phyloP scores from a whole-genome alignment of 192 early-diverging fungal species.

The Podila minutissima region DNA sequence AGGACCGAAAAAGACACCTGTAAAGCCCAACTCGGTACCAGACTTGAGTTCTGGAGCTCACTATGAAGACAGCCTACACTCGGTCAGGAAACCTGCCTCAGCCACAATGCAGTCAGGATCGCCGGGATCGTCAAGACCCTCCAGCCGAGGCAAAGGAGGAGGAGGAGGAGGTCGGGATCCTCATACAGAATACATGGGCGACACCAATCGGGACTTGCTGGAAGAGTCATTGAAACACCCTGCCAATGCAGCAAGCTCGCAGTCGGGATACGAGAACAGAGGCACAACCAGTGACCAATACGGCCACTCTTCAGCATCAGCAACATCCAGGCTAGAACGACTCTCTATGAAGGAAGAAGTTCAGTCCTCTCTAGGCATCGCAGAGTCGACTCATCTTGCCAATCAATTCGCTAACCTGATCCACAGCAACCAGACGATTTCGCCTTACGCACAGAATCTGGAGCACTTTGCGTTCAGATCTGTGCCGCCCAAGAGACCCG shows the following conservation, averaged over 20 bases:
- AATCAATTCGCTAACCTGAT: conserved; percentile 89
- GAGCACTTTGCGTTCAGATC: conserved; percentile 86
- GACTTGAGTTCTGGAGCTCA: conserved; percentile 17
- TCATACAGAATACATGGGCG: conserved; percentile 35
- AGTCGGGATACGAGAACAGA: neutral
- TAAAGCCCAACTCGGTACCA: conserved; percentile 28
- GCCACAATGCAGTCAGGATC: conserved; percentile 49
- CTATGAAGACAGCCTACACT: conserved; percentile 22
- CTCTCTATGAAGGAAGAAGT: conserved; percentile 15
- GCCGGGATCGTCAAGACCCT: conserved; percentile 34
- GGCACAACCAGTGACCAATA: conserved; percentile 7
- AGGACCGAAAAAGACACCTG: conserved; percentile 24
- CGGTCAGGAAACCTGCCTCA: conserved; percentile 36
- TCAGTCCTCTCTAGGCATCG: conserved; percentile 16
- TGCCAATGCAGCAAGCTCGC: neutral
- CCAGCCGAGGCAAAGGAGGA: neutral
- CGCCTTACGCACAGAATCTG: conserved; percentile 81
- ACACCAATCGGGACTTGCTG: conserved; percentile 26
- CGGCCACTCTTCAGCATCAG: neutral
- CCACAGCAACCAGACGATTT: conserved; percentile 87
- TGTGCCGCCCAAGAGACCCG: conserved; percentile 49
- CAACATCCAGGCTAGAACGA: conserved; percentile 10
- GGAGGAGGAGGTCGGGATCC: conserved; percentile 29
- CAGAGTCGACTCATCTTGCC: conserved; percentile 76
- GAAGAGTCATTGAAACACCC: conserved; percentile 40